Evolutionary conservation across 108 stramenopile genomes (phyloP), one percentile per base, ranked within the genome.

Genomic region (Nitzschia inconspicua): DNA sequence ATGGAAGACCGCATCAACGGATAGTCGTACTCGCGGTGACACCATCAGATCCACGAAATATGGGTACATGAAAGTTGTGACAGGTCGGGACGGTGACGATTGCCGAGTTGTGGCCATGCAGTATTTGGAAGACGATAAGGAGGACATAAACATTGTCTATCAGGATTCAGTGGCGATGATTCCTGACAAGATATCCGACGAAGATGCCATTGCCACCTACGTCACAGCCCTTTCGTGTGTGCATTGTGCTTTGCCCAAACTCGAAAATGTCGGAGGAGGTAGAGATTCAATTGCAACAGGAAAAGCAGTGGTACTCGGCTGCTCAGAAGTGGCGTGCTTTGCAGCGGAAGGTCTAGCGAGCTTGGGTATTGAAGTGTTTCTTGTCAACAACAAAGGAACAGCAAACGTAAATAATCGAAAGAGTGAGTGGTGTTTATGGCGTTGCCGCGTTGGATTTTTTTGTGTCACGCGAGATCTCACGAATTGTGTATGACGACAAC

Each of bases 241-340:
- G 13, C 84, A 88, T 65, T 81, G 80, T 34, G 84, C 75, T 7
- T 54, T 84, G 42, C 47, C 79, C 1, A 60, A 48, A 47, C 57
- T 73, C 25, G 57, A 72, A n/a, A 50, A 62, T 19, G 73, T 87
- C 3, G 89, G 89, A 54, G 86, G 88, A 13, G 48, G 27, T 16
- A 16, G 16, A n/a, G 56, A 67, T 22, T 49, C 65, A 16, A 60
- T 32, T 13, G 34, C 24, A 10, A 40, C 48, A 4, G 47, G 48
- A 20, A 72, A 82, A 63, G 83, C 80, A 1, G 86, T 88, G 9
- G 70, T 92, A 19, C 22, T 88, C 55, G 91, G 91, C 30, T 83
- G 86, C 19, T 76, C 64, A 49, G 83, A 84, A 10, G 70, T 82
- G 68, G 85, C 91, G 3, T 66, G 68, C 34, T 84, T 85, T 47